Evolutionary conservation across 2,329 filamentous ascomycete genomes (phyloP).

Genomic region (Coniochaeta ligniaria): DNA sequence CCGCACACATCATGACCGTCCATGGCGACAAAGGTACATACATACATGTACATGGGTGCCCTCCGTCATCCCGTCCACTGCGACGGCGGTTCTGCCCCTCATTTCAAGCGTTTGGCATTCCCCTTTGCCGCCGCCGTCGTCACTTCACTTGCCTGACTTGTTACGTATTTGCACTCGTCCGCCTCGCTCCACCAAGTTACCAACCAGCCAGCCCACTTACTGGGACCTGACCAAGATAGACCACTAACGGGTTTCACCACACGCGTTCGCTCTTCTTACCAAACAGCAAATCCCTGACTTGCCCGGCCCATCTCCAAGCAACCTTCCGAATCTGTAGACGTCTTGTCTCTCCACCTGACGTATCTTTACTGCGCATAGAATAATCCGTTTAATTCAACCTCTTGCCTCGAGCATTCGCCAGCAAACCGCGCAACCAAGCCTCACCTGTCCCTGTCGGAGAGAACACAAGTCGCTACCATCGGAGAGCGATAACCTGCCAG

Average conservation of each 20-base stretch:
- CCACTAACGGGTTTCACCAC: neutral
- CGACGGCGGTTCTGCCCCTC: neutral
- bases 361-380: neutral
- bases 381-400: neutral
- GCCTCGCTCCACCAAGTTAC: neutral
- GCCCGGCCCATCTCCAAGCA: neutral
- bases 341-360: neutral
- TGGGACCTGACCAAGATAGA: neutral
- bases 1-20: neutral
- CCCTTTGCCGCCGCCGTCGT: constrained; percentile 2
- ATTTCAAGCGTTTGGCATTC: neutral
- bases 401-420: neutral
- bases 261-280: neutral
- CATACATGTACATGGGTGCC: neutral
- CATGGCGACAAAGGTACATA: neutral
- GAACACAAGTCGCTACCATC: neutral
- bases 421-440: neutral
- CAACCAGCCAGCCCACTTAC: neutral
- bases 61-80: neutral
- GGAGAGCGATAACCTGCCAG: neutral
- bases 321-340: neutral
- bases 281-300: neutral
- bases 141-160: neutral
- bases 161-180: too few relatives aligned
- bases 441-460: neutral